Evolutionary conservation across 164 flowering plant genomes (phyloP).

Genomic region (Magnolia sinica): DNA sequence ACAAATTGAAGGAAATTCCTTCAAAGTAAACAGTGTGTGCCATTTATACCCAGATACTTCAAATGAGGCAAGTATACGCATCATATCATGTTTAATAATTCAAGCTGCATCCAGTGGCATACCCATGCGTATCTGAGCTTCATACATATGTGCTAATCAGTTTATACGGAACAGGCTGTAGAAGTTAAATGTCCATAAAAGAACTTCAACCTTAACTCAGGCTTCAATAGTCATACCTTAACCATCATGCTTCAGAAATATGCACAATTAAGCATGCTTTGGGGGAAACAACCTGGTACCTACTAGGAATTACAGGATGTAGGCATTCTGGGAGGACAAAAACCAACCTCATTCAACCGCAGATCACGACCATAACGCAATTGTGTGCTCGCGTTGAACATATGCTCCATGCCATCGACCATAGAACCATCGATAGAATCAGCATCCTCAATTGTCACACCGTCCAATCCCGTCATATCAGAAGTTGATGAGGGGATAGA

Average conservation of each 20-base stretch:
- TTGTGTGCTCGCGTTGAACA: constrained; percentile 82
- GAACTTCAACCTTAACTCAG: too few relatives aligned
- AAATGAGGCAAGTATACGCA: too few relatives aligned
- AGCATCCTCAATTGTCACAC: constrained; percentile 60
- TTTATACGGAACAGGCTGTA: too few relatives aligned
- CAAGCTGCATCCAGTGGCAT: too few relatives aligned
- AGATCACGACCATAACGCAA: constrained; percentile 88
- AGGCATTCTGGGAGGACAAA: background rate
- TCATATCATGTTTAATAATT: too few relatives aligned
- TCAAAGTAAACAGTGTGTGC: background rate
- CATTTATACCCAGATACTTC: too few relatives aligned
- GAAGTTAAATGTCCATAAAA: too few relatives aligned
- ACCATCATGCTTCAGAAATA: too few relatives aligned
- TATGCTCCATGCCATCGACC: constrained; percentile 98
- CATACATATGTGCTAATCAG: too few relatives aligned
- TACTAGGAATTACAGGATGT: background rate
- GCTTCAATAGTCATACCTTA: too few relatives aligned
- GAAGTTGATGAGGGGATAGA: constrained; percentile 70
- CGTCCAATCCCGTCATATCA: constrained; percentile 56
- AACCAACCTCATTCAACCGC: constrained; percentile 87
- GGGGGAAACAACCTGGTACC: background rate
- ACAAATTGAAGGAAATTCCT: background rate
- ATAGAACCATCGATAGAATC: constrained; percentile 70
- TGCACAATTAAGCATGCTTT: background rate
- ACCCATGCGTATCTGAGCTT: too few relatives aligned